Conservation (phyloP, 495 filamentous ascomycete genomes). For the Annulohypoxylon stygium region DNA sequence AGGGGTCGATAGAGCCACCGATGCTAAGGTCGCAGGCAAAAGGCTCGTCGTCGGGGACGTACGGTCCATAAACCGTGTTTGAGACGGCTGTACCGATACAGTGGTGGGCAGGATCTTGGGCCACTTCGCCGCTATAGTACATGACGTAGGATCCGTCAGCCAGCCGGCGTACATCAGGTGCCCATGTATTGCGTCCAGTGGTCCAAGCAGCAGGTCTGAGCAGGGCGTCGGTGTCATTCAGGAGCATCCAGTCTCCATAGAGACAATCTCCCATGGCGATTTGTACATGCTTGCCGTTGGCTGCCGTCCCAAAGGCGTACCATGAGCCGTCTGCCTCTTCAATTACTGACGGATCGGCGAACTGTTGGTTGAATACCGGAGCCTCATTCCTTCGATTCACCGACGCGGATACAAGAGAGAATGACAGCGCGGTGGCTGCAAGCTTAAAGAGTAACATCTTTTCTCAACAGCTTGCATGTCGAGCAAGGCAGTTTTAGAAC, state of each 20-base stretch:
- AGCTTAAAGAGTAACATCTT: conserved; percentile 38
- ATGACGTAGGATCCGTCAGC: conserved; percentile 64
- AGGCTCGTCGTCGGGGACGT: conserved; percentile 57
- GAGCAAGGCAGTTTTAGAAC: conserved; percentile 21
- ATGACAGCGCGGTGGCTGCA: conserved; percentile 43
- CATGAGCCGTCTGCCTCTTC: conserved; percentile 49
- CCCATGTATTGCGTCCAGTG: conserved; percentile 58
- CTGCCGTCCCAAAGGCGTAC: conserved; percentile 58
- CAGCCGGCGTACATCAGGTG: conserved; percentile 61
- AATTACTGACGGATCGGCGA: conserved; percentile 56
- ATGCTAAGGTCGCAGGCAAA: conserved; percentile 64
- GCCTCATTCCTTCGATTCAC: conserved; percentile 28
- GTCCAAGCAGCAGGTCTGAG: conserved; percentile 51
- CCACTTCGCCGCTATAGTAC: conserved; percentile 69
- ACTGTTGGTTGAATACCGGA: conserved; percentile 45
- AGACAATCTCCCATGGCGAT: conserved; percentile 48
- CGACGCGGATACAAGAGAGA: conserved; percentile 30
- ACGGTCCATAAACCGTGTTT: conserved; percentile 62
- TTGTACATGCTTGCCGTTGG: conserved; percentile 52
- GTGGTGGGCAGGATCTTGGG: conserved; percentile 56
- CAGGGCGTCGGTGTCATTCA: conserved; percentile 48
- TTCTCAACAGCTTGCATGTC: conserved; percentile 37
- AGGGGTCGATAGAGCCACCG: conserved; percentile 72
- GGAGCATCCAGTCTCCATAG: conserved; percentile 48
- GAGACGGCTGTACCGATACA: conserved; percentile 69